These are phyloP conservation scores for Monilinia aucupariae DNA, from an alignment of 2,329 filamentous ascomycete genomes.

Conservation along the genomic window DNA sequence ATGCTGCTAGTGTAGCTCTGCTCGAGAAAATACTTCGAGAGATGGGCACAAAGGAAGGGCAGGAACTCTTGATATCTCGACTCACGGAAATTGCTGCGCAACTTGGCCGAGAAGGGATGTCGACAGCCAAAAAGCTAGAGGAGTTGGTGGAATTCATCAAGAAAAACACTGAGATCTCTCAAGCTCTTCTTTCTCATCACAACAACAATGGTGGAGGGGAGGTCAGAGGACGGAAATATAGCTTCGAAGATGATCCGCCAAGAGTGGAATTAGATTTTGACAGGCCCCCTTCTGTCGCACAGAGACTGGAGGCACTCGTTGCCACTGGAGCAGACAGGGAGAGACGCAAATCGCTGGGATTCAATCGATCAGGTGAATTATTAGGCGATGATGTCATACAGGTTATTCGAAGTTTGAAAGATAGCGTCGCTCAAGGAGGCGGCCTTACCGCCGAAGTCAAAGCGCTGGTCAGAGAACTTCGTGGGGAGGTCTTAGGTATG, in stretches of 20 bases:
- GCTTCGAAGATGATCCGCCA: constrained; percentile 34
- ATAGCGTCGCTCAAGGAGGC: constrained; percentile 81
- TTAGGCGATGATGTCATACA: constrained; percentile 75
- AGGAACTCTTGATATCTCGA: constrained; percentile 64
- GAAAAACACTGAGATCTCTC: constrained; percentile 44
- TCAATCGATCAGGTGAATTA: constrained; percentile 40
- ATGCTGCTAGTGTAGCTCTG: constrained; percentile 60
- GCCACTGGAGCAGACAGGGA: constrained; percentile 27
- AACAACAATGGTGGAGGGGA: constrained; percentile 30
- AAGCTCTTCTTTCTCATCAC: constrained; percentile 46
- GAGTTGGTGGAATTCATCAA: constrained; percentile 64
- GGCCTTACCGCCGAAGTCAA: constrained; percentile 91
- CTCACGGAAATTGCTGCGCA: constrained; percentile 70
- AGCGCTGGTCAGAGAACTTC: constrained; percentile 78
- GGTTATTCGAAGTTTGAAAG: constrained; percentile 80
- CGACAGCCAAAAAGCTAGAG: constrained; percentile 57
- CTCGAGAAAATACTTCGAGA: constrained; percentile 92
- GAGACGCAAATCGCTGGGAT: constrained; percentile 19
- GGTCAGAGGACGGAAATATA: constrained; percentile 31
- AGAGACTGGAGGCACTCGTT: constrained; percentile 34
- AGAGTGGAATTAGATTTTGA: constrained; percentile 38
- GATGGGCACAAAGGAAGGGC: constrained; percentile 96
- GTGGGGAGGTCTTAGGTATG: constrained; percentile 92
- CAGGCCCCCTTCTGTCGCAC: constrained; percentile 32
- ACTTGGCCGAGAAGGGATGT: constrained; percentile 52